Base-by-base conservation (phyloP, 208 protist species). In the Leptomonas seymouri region DNA sequence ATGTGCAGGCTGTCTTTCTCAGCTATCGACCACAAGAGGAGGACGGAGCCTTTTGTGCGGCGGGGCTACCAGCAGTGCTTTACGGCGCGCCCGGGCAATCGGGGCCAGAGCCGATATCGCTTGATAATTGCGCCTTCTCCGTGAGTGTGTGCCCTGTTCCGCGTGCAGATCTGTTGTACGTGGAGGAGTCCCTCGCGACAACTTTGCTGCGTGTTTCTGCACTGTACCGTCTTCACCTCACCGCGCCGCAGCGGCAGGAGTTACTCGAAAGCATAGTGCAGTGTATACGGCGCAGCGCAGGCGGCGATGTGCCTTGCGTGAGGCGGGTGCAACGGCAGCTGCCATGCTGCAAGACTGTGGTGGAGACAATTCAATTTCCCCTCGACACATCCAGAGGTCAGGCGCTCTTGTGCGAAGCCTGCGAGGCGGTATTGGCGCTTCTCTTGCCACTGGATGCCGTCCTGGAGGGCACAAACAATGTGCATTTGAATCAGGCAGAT, bases 121-220 rank as follows among this genome's bases (percentile, higher is more conserved):
- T 3, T 9, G 34, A 39, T 9, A 39, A 39, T 18, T 21, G 31
- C 0, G 34, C 39, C 20, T 16, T 15, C 18, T 9, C 62, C 39
- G 25, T 7, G 1, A 27, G 50, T 73, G 55, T 45, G 41, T 49
- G 21, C 15, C 14, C 67, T 50, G 20, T 23, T 51, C 15, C 50
- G n/a, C 36, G 49, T 34, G 21, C 27, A 28, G 54, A 62, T 77
- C 25, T 86, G 14, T 36, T 91, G 53, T 71, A 72, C 44, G 56
- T 91, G 7, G 74, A 81, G 27, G 82, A 91, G 66, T 72, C 86
- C 0, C 70, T 91, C 34, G 74, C 81, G 21, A 78, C 78, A 0
- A 74, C 80, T 23, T 51, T 91, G 23, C 63, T 81, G 23, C 86
- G 81, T 14, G 54, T 67, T n/a, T 73, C 74, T 2, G 44, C 70